Evolutionary conservation across 2,329 filamentous ascomycete genomes (phyloP).

Genomic region (Clonostachys chloroleuca): DNA sequence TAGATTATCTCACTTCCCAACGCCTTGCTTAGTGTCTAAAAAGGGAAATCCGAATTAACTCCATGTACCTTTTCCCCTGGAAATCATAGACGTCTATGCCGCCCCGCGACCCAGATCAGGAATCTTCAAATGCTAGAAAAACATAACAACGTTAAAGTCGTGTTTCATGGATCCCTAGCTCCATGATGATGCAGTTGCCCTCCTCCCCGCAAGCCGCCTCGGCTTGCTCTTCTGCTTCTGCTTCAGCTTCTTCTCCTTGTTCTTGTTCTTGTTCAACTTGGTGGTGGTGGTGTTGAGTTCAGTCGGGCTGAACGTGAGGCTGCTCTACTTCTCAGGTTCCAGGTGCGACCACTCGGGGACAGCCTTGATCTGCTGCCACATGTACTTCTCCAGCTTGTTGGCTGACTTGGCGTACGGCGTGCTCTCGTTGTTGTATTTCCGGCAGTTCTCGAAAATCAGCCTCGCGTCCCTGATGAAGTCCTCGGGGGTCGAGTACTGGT

Average conservation of each 20-base stretch:
- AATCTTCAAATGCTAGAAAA: too few species aligned
- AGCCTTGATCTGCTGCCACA: slow-evolving; percentile 89
- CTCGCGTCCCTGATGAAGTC: slow-evolving; percentile 88
- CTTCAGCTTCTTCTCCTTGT: neutral
- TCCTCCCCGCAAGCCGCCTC: neutral
- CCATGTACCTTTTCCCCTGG: too few species aligned
- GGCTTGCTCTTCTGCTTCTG: neutral
- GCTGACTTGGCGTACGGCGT: slow-evolving; percentile 95
- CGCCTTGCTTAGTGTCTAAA: too few species aligned
- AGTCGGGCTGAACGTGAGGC: slow-evolving; percentile 1
- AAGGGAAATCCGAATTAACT: too few species aligned
- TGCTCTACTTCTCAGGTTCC: slow-evolving; percentile 38
- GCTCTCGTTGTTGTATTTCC: slow-evolving; percentile 92
- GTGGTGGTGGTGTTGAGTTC: neutral
- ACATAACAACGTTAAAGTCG: too few species aligned
- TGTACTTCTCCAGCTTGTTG: slow-evolving; percentile 87
- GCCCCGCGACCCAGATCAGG: too few species aligned
- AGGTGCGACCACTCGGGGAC: slow-evolving; percentile 86
- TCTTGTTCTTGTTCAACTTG: neutral
- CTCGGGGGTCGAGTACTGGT: slow-evolving; percentile 85
- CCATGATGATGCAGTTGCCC: neutral
- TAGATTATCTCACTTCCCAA: too few species aligned
- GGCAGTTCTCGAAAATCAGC: slow-evolving; percentile 91
- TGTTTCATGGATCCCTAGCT: too few species aligned
- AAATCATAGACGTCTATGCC: too few species aligned